A percentile compares a stretch with the other conserved stretches of the same genome.
Evolutionary conservation across 2,329 filamentous ascomycete species (phyloP).

Genomic region (Xylariales sp.): DNA sequence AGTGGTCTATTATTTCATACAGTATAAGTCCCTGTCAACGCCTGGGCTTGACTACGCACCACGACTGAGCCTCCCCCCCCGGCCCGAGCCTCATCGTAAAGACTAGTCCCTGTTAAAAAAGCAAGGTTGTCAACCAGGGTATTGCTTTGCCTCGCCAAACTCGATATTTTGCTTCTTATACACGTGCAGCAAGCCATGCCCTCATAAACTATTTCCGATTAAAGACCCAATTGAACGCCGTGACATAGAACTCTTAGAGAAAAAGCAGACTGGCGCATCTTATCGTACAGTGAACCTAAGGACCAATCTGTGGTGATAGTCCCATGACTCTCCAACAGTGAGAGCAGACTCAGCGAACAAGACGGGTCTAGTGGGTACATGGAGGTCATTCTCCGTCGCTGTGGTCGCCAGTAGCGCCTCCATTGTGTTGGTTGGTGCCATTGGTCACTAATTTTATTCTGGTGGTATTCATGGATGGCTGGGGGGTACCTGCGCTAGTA

Average conservation of each 20-base stretch:
- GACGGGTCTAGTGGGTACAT: not conserved
- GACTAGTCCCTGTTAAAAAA: slow-evolving; percentile 32
- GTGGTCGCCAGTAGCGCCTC: slow-evolving; percentile 39
- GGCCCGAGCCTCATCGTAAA: slow-evolving; percentile 13
- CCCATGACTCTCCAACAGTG: not conserved
- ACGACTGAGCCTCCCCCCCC: slow-evolving; percentile 7
- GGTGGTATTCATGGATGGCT: slow-evolving; percentile 66
- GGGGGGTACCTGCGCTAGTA: slow-evolving; percentile 72
- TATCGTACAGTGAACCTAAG: slow-evolving; percentile 34
- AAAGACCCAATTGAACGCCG: slow-evolving; percentile 37
- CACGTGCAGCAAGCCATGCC: slow-evolving; percentile 46
- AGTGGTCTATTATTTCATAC: slow-evolving; percentile 39
- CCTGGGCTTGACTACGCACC: slow-evolving; percentile 22
- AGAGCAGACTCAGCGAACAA: slow-evolving; percentile 6
- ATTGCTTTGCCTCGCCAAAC: slow-evolving; percentile 43
- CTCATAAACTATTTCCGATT: slow-evolving; percentile 37
- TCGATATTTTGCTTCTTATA: slow-evolving; percentile 45
- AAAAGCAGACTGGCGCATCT: slow-evolving; percentile 27
- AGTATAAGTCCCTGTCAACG: slow-evolving; percentile 26
- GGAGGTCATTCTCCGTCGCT: slow-evolving; percentile 48
- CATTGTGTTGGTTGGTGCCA: slow-evolving; percentile 44
- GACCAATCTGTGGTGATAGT: slow-evolving; percentile 17
- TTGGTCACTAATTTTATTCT: slow-evolving; percentile 73
- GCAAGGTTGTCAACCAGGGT: slow-evolving; percentile 37
- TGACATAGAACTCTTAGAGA: slow-evolving; percentile 25